Conservation (phyloP, 2,329 filamentous ascomycete genomes). For the Arthrobotrys sphaeroides region DNA sequence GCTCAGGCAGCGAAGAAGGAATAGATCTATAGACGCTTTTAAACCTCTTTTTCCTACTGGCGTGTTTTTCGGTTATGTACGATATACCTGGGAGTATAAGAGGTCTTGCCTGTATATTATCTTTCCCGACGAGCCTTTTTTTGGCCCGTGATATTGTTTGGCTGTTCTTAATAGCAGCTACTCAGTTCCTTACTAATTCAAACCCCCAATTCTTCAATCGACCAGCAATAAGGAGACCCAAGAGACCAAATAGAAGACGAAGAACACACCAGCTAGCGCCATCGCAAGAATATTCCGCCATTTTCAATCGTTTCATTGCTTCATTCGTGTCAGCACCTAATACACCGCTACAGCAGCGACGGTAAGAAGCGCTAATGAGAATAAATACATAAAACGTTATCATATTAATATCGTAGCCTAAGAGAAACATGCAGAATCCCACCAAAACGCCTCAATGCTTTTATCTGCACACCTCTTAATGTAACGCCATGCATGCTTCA, state of each 20-base stretch:
- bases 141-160: neutral
- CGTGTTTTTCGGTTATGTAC: slow-evolving; percentile 14
- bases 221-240: too few relatives aligned
- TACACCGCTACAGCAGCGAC: neutral
- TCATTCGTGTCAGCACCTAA: neutral
- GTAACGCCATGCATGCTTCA: neutral
- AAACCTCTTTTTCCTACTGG: too few relatives aligned
- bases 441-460: slow-evolving; percentile 3
- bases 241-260: too few relatives aligned
- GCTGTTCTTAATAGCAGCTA: neutral
- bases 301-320: neutral
- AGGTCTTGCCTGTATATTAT: slow-evolving; percentile 4
- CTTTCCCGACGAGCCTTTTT: too few relatives aligned
- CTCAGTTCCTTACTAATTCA: neutral
- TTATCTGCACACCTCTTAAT: neutral
- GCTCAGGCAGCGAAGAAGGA: slow-evolving; percentile 23
- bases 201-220: neutral
- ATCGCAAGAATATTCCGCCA: too few relatives aligned
- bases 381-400: neutral
- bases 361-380: neutral
- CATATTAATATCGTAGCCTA: neutral
- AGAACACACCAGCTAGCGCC: too few relatives aligned
- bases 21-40: neutral
- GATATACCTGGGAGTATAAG: neutral
- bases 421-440: neutral